Percentiles rank a stretch among this genome's conserved stretches.
Conservation (phyloP, 1,139 yeast species). For the Yamadazyma blattariae region DNA sequence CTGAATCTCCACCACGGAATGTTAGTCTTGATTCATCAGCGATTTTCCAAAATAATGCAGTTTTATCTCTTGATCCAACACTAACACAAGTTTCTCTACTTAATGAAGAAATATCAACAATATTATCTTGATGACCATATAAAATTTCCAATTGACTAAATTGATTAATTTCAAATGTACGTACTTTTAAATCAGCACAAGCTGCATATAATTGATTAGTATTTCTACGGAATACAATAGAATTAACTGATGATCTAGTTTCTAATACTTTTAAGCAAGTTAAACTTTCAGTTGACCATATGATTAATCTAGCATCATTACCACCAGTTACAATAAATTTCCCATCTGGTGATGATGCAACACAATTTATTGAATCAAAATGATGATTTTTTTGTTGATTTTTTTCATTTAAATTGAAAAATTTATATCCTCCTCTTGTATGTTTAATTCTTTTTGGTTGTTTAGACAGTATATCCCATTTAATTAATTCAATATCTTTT, state of each 20-base stretch:
- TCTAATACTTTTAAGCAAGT: constrained; percentile 75
- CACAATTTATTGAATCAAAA: constrained; percentile 68
- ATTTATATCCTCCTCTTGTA: constrained; percentile 60
- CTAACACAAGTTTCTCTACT: constrained; percentile 90
- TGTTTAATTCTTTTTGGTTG: constrained; percentile 65
- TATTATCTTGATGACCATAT: constrained; percentile 93
- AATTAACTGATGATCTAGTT: constrained; percentile 70
- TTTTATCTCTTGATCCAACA: constrained; percentile 91
- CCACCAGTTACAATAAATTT: constrained; percentile 90
- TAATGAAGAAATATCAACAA: constrained; percentile 76
- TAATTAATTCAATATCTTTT: constrained; percentile 76
- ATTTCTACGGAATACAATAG: constrained; percentile 73
- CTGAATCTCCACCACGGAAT: constrained; percentile 84
- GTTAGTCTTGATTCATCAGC: constrained; percentile 92
- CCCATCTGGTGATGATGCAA: constrained; percentile 88
- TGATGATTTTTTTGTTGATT: constrained; percentile 56
- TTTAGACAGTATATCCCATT: constrained; percentile 54
- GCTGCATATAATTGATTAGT: constrained; percentile 88
- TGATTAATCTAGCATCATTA: constrained; percentile 69
- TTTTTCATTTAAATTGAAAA: constrained; percentile 31
- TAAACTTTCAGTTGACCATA: constrained; percentile 83
- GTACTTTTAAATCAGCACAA: constrained; percentile 86
- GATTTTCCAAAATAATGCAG: constrained; percentile 95
- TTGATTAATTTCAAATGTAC: constrained; percentile 84
- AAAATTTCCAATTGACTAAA: constrained; percentile 84